Evolutionary conservation across 345 rosid species (phyloP).

Genomic region (Linum trigynum): DNA sequence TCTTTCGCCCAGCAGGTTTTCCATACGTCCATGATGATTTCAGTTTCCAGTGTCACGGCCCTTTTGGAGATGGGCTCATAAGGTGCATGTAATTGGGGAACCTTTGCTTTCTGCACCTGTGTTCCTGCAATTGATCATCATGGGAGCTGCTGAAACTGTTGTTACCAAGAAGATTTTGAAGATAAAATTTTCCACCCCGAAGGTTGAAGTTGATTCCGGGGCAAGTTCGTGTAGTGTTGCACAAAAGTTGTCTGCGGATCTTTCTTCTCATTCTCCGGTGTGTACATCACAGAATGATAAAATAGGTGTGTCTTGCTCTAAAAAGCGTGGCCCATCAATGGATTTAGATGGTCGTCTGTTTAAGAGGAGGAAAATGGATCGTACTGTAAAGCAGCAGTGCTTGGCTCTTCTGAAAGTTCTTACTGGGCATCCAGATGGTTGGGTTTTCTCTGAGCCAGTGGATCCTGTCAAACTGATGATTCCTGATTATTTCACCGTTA

Average conservation of each 20-base stretch:
- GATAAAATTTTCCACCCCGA: constrained; percentile 45
- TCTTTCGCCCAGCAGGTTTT: constrained; percentile 1
- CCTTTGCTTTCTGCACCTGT: neutral
- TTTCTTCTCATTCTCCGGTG: constrained; percentile 12
- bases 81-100: neutral
- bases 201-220: constrained; percentile 21
- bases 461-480: constrained; percentile 55
- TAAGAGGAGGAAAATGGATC: constrained; percentile 56
- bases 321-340: constrained; percentile 36
- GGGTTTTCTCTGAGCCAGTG: constrained; percentile 59
- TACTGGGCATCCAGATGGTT: constrained; percentile 35
- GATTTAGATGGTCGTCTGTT: constrained; percentile 24
- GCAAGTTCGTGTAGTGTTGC: constrained; percentile 18
- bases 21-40: neutral
- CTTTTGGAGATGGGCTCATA: neutral
- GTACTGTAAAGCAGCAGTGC: constrained; percentile 42
- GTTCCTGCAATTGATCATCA: constrained; percentile 17
- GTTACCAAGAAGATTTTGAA: constrained; percentile 37
- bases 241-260: constrained; percentile 12
- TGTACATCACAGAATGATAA: constrained; percentile 14
- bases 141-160: constrained; percentile 35
- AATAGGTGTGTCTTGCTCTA: neutral
- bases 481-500: constrained; percentile 80
- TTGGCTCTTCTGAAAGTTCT: constrained; percentile 33
- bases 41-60: neutral